A percentile compares a stretch with the other conserved stretches of the same genome.
Evolutionary conservation across 2,329 filamentous ascomycete genomes (phyloP).

Genomic region (Fusarium nygamai): DNA sequence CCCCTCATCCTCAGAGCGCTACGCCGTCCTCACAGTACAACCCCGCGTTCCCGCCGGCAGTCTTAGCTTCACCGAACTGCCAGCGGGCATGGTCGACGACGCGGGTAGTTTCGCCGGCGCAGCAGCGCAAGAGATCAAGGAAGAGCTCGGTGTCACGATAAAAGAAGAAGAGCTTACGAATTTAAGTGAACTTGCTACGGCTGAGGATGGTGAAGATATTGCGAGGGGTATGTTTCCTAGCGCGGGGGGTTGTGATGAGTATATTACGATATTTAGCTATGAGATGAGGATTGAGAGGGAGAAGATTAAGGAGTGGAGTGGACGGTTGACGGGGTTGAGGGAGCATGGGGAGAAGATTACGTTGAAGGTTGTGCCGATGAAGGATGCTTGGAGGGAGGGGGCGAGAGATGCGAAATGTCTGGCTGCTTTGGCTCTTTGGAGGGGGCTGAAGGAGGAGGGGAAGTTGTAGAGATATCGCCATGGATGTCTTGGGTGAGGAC

Average conservation of each 20-base stretch:
- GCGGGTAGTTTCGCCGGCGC: slow-evolving; percentile 64
- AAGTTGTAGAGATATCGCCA: slow-evolving; percentile 41
- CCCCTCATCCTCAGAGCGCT: slow-evolving; percentile 56
- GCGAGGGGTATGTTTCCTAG: slow-evolving; percentile 65
- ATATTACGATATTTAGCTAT: slow-evolving; percentile 66
- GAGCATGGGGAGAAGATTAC: slow-evolving; percentile 70
- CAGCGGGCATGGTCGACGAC: slow-evolving; percentile 68
- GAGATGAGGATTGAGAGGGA: slow-evolving; percentile 61
- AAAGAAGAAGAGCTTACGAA: slow-evolving; percentile 57
- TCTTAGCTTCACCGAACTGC: slow-evolving; percentile 65
- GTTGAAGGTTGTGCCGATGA: slow-evolving; percentile 65
- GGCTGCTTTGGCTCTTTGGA: slow-evolving; percentile 67
- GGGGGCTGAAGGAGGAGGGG: slow-evolving; percentile 61
- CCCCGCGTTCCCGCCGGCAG: slow-evolving; percentile 65
- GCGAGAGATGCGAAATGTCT: slow-evolving; percentile 69
- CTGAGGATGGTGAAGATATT: slow-evolving; percentile 48
- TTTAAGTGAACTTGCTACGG: slow-evolving; percentile 61
- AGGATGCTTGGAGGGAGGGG: slow-evolving; percentile 67
- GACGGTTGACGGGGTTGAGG: slow-evolving; percentile 66
- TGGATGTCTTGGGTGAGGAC: not conserved
- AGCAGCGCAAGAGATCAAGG: slow-evolving; percentile 68
- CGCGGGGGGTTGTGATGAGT: slow-evolving; percentile 69
- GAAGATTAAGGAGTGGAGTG: slow-evolving; percentile 64
- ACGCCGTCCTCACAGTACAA: slow-evolving; percentile 69
- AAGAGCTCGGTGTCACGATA: slow-evolving; percentile 68